Evolutionary conservation across 2,329 filamentous ascomycete genomes (phyloP), one percentile per base, ranked within the genome.

Genomic region (Zymoseptoria pseudotritici): DNA sequence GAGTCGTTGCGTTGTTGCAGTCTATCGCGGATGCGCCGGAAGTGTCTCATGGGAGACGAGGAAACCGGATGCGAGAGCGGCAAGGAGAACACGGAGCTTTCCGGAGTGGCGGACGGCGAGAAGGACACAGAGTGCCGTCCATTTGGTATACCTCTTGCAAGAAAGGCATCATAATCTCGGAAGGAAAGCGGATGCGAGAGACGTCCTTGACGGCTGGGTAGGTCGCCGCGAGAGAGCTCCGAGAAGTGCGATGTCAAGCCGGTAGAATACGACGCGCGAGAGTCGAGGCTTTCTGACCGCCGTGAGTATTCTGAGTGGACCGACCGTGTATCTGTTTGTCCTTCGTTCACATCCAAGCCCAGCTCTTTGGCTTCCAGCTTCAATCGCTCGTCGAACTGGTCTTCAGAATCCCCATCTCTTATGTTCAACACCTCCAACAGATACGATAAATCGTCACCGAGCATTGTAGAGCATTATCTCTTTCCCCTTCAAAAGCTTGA

Each of bases 91-190:
- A 69, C 65, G 7, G 72, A 71, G 20, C 67, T 64, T 4, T 68
- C 67, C 13, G 71, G 71, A 22, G 70, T 69, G 4, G 67, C 61
- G 13, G 65, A 61, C 20, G 70, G 67, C 20, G 71, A 70, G 60
- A 70, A 69, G 11, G 66, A 69, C 3, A 70, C 58, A 7, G 70
- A 72, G 17, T 67, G 59, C 42, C 67, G 61, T 19, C 65, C 66
- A 26, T 67, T 60, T 8, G 63, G 57, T 7, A 62, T 62, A 5
- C 69, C 67, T 22, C 68, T 64, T 13, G 67, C 63, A 20, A 74
- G 58, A 58, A 72, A 70, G 4, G 66, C 66, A 60, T 73, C 72
- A 56, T 73, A 73, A 57, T 74, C 71, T 53, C 66, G 67, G 54
- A 72, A 68, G 3, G 69, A 73, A 8, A 71, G 62, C 10, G 71